Base-by-base conservation (phyloP, 495 filamentous ascomycete species). In the Hyaloscypha bicolor region DNA sequence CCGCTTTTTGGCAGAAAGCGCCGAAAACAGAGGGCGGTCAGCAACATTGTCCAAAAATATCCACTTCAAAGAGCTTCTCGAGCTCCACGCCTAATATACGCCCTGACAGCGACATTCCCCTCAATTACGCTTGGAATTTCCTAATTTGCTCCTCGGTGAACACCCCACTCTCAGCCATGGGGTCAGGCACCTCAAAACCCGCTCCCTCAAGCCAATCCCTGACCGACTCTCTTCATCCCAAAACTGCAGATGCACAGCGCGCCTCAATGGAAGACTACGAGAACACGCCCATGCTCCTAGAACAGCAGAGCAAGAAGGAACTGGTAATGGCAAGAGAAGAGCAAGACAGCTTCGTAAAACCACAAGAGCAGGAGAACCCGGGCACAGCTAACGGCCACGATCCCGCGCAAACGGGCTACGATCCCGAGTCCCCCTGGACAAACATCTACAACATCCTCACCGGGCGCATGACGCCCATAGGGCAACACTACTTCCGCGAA, bases 361-460 rank as follows among this genome's bases (percentile, higher is more conserved):
- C 42, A 11, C 9, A 6, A 14, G 42, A 19, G 42, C 42, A 48
- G 16, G 16, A 48, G 21, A 12, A 29, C 29, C 25, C 42, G 4
- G n/a, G 33, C 30, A 14, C 21, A 32, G 56, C 56, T n/a, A 25
- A 25, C 37, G 29, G 31, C 14, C 84, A 85, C 76, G 80, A 85
- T 76, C 82, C 84, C 12, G 65, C 74, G 30, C 78, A 80, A 64
- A 85, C 84, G 0, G 82, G 88, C 66, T 88, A 91, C 80, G 87
- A 91, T 75, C 83, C 85, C 16, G 85, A 79, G 60, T 82, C 84
- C 5, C 84, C 86, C 81, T 96, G 91, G 88, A 82, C 86, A 66
- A 95, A 91, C 76, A 88, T 88, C 75, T 97, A 94, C 83, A 81
- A 83, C 60, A 88, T 92, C 73, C 74, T 96, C 2, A 88, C 89